A percentile compares a stretch with the other conserved stretches of the same genome.
Conservation (phyloP, 2,329 filamentous ascomycete genomes). For the Verticillium nonalfalfae region DNA sequence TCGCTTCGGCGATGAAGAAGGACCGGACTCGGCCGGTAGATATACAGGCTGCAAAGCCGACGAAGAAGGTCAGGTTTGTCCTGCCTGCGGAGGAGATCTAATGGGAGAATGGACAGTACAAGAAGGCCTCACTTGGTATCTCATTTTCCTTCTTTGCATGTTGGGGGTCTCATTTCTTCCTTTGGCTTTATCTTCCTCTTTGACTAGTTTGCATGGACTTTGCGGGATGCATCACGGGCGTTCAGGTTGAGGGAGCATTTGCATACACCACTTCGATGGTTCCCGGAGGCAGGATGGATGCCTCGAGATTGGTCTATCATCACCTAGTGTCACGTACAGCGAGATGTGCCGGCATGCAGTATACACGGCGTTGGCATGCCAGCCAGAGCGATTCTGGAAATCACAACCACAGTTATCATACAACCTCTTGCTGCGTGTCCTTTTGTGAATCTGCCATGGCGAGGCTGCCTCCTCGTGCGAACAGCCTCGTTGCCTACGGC, state of each 20-base stretch:
- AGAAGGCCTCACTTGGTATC: neutral
- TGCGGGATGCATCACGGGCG: neutral
- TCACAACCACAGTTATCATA: neutral
- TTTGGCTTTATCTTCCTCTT: neutral
- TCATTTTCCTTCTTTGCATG: neutral
- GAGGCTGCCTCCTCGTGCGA: neutral
- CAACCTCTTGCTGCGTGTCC: neutral
- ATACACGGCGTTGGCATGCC: neutral
- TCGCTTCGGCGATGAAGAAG: conserved; percentile 9
- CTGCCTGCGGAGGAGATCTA: conserved; percentile 34
- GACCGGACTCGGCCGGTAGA: conserved; percentile 21
- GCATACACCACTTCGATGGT: neutral
- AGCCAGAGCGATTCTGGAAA: neutral
- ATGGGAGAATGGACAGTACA: neutral
- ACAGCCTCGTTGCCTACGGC: neutral
- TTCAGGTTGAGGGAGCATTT: neutral
- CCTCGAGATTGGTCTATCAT: neutral
- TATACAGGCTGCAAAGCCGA: conserved; percentile 39
- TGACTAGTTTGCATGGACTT: neutral
- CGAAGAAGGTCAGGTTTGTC: conserved; percentile 51
- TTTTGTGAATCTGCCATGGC: neutral
- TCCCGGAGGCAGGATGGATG: neutral
- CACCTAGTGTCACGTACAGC: neutral
- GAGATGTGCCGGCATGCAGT: neutral
- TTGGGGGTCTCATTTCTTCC: too few relatives aligned